Base-by-base conservation (phyloP, 805 yeast species). In the Barnettozyma siamensis region DNA sequence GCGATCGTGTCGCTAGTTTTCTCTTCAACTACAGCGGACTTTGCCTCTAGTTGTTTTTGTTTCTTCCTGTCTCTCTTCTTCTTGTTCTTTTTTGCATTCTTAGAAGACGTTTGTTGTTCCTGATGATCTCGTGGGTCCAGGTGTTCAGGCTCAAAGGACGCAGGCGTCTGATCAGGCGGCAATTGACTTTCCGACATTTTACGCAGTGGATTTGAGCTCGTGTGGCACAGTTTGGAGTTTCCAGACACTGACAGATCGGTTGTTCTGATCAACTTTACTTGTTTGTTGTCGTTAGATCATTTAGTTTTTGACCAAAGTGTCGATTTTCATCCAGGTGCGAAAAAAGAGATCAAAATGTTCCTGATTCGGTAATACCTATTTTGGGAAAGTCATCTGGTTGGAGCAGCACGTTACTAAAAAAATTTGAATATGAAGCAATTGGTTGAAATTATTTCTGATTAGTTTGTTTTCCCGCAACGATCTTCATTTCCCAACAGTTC, bases 101-200 rank as follows among this genome's bases (percentile, higher is more conserved):
- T 37, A 10, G 44, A 37, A 12, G 19, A 24, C 3, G 17, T 15
- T 13, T 26, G 31, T 19, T 21, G 39, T 31, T 24, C 35, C 13
- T 21, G 30, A 5, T 24, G 38, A 30, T 27, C 32, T 35, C 26
- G 29, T 2, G 13, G 5, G 34, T 11, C 19, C 5, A 12, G 19
- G 12, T 35, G 37, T 2, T 6, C 37, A 7, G 34, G 9, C 8
- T 12, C 23, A 20, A 16, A 17, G 12, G 30, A 15, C 12, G 26
- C 18, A 6, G 12, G 33, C 7, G 31, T 3, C 32, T 28, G 37
- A 15, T 26, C 38, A 8, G 20, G 38, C 9, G 43, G 16, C 46
- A 43, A 40, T 43, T 43, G 43, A 23, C 40, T 43, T 13, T 23
- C 35, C 20, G 44, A 41, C 44, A 41, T 41, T 7, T 5, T 20